These are phyloP conservation scores for Endotrypanum monterogeii DNA, from an alignment of 208 protist species.

Conservation along the genomic window DNA sequence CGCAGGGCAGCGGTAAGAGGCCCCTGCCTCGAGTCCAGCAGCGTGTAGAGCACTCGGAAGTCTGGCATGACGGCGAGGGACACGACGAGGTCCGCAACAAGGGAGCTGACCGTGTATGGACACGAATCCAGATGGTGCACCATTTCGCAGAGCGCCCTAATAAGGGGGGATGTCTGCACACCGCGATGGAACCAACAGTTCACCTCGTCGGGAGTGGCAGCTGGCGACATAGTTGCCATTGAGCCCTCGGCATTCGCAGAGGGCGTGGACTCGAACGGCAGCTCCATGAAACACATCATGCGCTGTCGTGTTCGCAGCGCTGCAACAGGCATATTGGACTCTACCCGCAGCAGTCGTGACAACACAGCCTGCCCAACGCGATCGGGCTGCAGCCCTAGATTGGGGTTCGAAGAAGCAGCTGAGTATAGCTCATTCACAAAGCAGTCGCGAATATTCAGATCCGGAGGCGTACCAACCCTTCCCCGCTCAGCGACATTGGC, in stretches of 20 bases:
- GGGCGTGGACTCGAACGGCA: not conserved
- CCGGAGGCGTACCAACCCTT: conserved; percentile 25
- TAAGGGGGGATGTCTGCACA: conserved; percentile 42
- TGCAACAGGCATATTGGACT: conserved; percentile 44
- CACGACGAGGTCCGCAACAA: conserved; percentile 51
- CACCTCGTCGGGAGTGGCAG: not conserved
- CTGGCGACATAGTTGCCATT: not conserved
- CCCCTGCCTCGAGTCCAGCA: conserved; percentile 57
- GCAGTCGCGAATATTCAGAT: conserved; percentile 47
- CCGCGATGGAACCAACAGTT: conserved; percentile 58
- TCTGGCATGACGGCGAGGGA: conserved; percentile 66
- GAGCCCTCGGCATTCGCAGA: not conserved
- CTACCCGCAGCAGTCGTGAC: conserved; percentile 51
- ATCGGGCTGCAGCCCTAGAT: conserved; percentile 26
- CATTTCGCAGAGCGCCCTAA: conserved; percentile 48
- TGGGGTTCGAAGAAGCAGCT: conserved; percentile 1
- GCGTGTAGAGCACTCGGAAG: conserved; percentile 67
- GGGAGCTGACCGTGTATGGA: conserved; percentile 42
- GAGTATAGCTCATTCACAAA: conserved; percentile 44
- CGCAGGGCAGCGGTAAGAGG: conserved; percentile 45
- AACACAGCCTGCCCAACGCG: conserved; percentile 54
- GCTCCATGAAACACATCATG: conserved; percentile 23
- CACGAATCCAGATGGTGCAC: conserved; percentile 36
- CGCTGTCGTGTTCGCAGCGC: conserved; percentile 30
- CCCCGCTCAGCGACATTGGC: conserved; percentile 14